Evolutionary conservation across 108 stramenopile species (phyloP), one percentile per base, ranked within the genome.

Genomic region (Conticribra weissflogii): DNA sequence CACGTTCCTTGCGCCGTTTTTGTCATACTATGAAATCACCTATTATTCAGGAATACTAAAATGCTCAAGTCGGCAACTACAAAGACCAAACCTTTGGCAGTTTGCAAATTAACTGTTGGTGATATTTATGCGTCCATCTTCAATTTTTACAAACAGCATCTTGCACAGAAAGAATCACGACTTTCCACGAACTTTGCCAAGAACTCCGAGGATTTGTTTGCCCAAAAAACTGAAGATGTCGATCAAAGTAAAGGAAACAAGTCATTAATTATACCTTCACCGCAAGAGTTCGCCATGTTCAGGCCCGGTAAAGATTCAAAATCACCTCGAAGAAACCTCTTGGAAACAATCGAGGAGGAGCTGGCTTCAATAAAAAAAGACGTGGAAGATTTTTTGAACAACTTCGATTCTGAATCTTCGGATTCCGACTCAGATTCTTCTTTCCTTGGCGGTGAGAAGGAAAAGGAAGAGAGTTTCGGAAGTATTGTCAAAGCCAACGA

Each of bases 341-440:
- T 65, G 29, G 67, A 68, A 50, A 56, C 71, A 45, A 73, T 78
- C 28, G n/a, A 24, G 32, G 72, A 78, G 32, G 77, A 78, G 53
- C 59, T 80, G 48, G 46, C 24, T 2, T 55, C 75, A 25, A 81
- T 81, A 24, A n/a, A 57, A 69, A 63, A 68, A n/a, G 54, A 54
- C 54, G 79, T 76, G 44, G 79, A 72, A 25, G 66, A 68, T 3
- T 45, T 48, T 19, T 46, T 64, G 24, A 32, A 52, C 18, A 17
- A 7, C 23, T 63, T 61, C 5, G 76, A 78, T 68, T 76, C 76
- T 7, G 67, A 59, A n/a, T 76, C 48, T 0, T 25, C 29, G 31
- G 57, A 51, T 14, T 74, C 74, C 41, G 78, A 79, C 47, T 74
- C 72, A 48, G 63, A 80, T 25, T 24, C 59, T 58, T 33, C 23